A percentile compares a stretch with the other conserved stretches of the same genome.
These are phyloP conservation scores for Lasiosphaeriaceae sp. DNA, from an alignment of 495 filamentous ascomycete genomes.

Conservation along the genomic window DNA sequence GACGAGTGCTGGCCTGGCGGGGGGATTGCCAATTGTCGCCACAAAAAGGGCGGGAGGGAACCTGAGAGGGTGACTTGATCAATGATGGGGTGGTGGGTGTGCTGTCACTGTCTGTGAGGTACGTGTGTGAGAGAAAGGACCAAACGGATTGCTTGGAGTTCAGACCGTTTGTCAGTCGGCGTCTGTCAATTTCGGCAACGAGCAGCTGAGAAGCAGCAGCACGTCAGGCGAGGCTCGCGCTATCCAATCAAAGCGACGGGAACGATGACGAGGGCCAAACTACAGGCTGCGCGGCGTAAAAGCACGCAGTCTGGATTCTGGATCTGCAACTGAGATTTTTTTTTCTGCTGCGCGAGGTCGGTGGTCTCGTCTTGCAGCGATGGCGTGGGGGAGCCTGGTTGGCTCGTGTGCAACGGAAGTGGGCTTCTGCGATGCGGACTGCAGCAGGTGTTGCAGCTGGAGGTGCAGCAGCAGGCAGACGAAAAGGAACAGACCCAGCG, in stretches of 20 bases:
- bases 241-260: background rate
- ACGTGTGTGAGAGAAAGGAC: no score
- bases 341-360: background rate
- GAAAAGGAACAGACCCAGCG: background rate
- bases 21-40: no score
- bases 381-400: slow-evolving; percentile 23
- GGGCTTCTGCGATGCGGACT: slow-evolving; percentile 3
- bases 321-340: background rate
- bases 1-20: background rate
- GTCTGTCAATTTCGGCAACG: no score
- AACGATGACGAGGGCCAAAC: background rate
- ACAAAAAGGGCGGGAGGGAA: no score
- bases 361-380: background rate
- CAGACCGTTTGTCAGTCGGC: no score
- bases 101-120: no score
- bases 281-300: background rate
- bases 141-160: no score
- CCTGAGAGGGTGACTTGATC: no score
- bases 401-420: slow-evolving; percentile 12
- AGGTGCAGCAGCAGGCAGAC: slow-evolving; percentile 1
- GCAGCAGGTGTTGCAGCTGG: slow-evolving; percentile 7
- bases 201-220: background rate
- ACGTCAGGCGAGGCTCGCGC: background rate
- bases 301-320: background rate
- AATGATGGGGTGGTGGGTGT: no score